phyloP scores from a whole-genome alignment of 805 yeast genomes.

The Saturnispora zaruensis region DNA sequence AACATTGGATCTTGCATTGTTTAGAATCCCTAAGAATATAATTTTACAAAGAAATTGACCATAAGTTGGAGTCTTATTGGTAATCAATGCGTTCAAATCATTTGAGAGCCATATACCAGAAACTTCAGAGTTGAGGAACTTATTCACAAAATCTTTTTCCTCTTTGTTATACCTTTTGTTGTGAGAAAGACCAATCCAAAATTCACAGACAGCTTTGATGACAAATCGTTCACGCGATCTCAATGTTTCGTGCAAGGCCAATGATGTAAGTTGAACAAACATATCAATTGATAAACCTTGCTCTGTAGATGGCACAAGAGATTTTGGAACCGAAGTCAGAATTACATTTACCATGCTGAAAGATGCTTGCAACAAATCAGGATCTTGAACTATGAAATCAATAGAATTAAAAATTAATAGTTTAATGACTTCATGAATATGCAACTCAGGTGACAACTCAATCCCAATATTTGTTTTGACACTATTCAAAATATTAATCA shows the following conservation, averaged over 20 bases:
- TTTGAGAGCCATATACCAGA: background rate
- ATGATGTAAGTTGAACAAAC: conserved; percentile 1
- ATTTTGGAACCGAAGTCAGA: conserved; percentile 15
- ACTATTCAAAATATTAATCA: background rate
- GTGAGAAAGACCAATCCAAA: conserved; percentile 45
- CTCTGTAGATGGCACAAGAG: conserved; percentile 30
- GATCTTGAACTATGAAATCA: conserved; percentile 36
- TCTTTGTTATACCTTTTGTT: conserved; percentile 2
- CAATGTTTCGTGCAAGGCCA: conserved; percentile 31
- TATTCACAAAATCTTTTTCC: conserved; percentile 3
- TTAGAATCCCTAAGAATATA: conserved; percentile 38
- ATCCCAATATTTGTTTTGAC: background rate
- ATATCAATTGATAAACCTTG: conserved; percentile 3
- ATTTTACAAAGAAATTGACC: conserved; percentile 29
- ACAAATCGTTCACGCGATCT: conserved; percentile 46
- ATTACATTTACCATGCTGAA: conserved; percentile 36
- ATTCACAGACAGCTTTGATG: conserved; percentile 41
- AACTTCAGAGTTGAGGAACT: background rate
- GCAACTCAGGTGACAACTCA: conserved; percentile 14
- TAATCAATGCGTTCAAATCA: background rate
- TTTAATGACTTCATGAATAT: conserved; percentile 28
- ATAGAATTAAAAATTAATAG: conserved; percentile 32
- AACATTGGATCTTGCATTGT: conserved; percentile 48
- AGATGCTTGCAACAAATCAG: conserved; percentile 48
- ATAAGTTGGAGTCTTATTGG: conserved; percentile 25